Conservation (phyloP, 495 filamentous ascomycete species). For the Hyaloscypha finlandica region DNA sequence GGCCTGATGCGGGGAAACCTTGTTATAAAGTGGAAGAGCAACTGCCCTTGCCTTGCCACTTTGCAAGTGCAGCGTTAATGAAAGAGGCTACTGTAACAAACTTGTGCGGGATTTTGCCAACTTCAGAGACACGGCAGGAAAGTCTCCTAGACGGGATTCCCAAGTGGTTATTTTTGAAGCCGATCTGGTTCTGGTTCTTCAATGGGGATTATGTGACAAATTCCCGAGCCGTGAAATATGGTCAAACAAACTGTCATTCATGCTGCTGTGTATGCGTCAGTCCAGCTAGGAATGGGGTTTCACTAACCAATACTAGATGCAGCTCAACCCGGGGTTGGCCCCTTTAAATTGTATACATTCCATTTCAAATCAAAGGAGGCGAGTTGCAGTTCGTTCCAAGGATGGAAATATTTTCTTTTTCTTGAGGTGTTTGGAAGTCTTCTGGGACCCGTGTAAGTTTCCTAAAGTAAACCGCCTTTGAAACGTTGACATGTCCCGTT, state of each 20-base stretch:
- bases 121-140: background rate
- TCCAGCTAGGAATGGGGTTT: too few relatives aligned
- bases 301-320: too few relatives aligned
- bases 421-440: background rate
- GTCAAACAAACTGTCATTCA: too few relatives aligned
- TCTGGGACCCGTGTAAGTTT: background rate
- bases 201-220: too few relatives aligned
- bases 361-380: too few relatives aligned
- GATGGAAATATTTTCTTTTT: background rate
- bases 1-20: background rate
- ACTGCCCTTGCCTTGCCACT: background rate
- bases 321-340: background rate
- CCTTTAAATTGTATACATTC: background rate
- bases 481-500: background rate
- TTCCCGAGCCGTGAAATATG: too few relatives aligned
- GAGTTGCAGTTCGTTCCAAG: background rate
- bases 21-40: background rate
- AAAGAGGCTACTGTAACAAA: background rate
- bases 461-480: background rate
- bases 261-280: too few relatives aligned
- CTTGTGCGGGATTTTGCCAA: background rate
- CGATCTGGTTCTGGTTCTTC: too few relatives aligned
- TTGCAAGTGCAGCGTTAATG: background rate
- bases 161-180: background rate
- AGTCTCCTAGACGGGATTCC: background rate